Evolutionary conservation across 2,329 filamentous ascomycete genomes (phyloP).

Genomic region (Cladosporium sp.): DNA sequence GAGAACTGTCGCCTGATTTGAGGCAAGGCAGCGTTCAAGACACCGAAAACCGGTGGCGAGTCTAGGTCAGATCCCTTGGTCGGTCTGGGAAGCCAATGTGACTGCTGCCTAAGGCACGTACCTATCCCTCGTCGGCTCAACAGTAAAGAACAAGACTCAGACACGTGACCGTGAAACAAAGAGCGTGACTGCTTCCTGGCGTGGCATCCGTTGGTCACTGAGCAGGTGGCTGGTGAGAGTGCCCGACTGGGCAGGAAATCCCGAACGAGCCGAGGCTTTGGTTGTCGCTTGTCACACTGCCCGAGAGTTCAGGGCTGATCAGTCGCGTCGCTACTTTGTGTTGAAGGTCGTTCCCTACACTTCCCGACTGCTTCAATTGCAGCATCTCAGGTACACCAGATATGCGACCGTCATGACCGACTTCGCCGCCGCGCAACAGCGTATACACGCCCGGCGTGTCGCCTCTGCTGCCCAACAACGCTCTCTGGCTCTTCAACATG

Average conservation of each 20-base stretch:
- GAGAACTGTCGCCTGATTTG: background rate
- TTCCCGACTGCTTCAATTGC: background rate
- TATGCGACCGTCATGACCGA: constrained; percentile 47
- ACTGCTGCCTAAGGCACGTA: background rate
- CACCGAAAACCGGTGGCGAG: constrained; percentile 1
- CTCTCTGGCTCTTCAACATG: constrained; percentile 15
- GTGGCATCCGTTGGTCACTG: background rate
- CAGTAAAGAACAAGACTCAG: background rate
- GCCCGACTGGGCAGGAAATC: background rate
- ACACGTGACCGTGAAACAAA: background rate
- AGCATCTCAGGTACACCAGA: background rate
- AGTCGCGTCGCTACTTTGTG: constrained; percentile 2
- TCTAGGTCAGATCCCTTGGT: background rate
- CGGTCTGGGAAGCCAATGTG: background rate
- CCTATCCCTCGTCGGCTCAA: background rate
- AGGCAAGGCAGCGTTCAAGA: background rate
- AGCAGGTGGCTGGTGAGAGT: constrained; percentile 7
- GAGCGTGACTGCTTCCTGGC: background rate
- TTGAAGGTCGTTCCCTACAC: background rate
- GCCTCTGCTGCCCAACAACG: constrained; percentile 54
- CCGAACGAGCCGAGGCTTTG: constrained; percentile 11
- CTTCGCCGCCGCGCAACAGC: constrained; percentile 87
- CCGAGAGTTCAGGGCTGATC: background rate
- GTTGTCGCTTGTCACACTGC: background rate
- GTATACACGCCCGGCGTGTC: constrained; percentile 76